Evolutionary conservation across 371 early-diverging fungal genomes (phyloP).

Genomic region (Circinella umbellata): DNA sequence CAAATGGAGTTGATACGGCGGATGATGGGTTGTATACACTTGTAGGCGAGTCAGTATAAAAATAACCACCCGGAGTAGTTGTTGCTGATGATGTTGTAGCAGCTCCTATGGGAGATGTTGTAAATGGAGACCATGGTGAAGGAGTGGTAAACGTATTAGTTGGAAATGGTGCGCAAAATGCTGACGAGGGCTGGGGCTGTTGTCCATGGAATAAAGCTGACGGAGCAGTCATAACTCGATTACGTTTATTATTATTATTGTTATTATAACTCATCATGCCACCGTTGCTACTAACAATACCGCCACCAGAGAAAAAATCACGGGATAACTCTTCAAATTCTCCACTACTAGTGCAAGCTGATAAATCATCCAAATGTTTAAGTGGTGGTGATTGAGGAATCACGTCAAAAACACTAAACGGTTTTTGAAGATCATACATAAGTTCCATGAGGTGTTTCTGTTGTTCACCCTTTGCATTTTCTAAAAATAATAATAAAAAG

Average conservation of each 20-base stretch:
- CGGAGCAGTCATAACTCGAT: slow-evolving; percentile 2
- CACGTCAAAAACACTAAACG: slow-evolving; percentile 37
- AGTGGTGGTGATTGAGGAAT: slow-evolving; percentile 22
- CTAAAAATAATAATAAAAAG: slow-evolving; percentile 25
- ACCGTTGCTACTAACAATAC: neutral
- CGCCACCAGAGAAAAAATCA: neutral
- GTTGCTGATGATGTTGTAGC: neutral
- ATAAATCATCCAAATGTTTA: neutral
- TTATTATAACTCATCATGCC: neutral
- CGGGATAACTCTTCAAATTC: neutral
- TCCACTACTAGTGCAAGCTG: neutral
- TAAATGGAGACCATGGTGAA: neutral
- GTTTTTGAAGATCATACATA: slow-evolving; percentile 41
- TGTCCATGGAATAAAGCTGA: slow-evolving; percentile 2
- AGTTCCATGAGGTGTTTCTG: slow-evolving; percentile 24
- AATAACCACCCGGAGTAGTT: neutral
- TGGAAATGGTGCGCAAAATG: slow-evolving; percentile 1
- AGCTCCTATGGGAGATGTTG: neutral
- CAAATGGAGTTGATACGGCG: neutral
- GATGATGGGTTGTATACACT: neutral
- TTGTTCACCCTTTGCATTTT: slow-evolving; percentile 1
- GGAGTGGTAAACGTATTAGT: neutral
- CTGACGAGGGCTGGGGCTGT: neutral
- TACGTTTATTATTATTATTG: neutral
- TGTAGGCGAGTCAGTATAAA: slow-evolving; percentile 6